Evolutionary conservation across 257 asterid genomes (phyloP).

Genomic region (Solanum etuberosum): DNA sequence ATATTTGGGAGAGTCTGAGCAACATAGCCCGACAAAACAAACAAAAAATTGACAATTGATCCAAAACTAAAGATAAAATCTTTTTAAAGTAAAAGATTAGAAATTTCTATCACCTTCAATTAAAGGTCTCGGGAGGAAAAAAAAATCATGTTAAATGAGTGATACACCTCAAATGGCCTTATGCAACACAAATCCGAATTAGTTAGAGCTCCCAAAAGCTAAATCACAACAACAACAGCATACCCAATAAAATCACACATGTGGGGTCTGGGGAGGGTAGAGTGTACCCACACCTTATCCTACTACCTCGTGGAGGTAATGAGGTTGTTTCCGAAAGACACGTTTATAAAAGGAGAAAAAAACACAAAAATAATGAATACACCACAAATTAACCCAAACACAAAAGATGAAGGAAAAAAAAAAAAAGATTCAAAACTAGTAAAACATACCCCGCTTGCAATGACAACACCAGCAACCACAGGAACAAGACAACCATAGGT

Average conservation of each 20-base stretch:
- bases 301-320: background rate
- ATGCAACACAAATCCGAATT: background rate
- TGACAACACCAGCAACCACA: conserved; percentile 84
- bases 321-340: background rate
- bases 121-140: background rate
- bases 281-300: background rate
- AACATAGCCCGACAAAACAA: background rate
- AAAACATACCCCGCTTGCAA: conserved; percentile 85
- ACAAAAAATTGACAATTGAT: background rate
- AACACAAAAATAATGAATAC: background rate
- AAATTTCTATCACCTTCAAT: background rate
- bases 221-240: background rate
- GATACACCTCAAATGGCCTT: background rate
- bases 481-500: conserved; percentile 81
- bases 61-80: background rate
- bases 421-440: background rate
- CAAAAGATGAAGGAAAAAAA: background rate
- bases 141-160: background rate
- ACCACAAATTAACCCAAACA: background rate
- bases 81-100: background rate
- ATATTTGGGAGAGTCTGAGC: background rate
- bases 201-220: background rate
- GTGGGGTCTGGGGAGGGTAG: background rate
- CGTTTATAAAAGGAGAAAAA: background rate
- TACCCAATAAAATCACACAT: background rate